These are phyloP conservation scores for Harrya chromipes DNA, from an alignment of 768 basidiomycete species.

Conservation along the genomic window DNA sequence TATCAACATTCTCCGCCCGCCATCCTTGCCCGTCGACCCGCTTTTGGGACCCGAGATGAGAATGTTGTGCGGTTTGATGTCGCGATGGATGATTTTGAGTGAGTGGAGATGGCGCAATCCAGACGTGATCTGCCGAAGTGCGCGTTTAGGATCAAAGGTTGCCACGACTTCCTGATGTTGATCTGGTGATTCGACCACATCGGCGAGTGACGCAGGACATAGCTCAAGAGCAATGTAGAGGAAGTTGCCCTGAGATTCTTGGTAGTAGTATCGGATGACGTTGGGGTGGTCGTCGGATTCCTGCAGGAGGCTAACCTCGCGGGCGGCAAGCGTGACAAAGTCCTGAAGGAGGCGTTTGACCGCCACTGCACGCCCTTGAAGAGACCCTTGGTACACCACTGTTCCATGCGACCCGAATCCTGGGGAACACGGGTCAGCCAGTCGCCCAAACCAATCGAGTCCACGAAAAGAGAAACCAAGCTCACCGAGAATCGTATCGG, in stretches of 20 bases:
- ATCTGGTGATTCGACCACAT: constrained; percentile 79
- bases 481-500: constrained; percentile 73
- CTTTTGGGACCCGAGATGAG: constrained; percentile 73
- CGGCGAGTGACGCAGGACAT: constrained; percentile 86
- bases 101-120: constrained; percentile 90
- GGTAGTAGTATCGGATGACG: constrained; percentile 97
- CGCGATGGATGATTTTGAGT: constrained; percentile 95
- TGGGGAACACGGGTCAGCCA: constrained; percentile 30
- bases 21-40: constrained; percentile 39
- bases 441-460: background rate
- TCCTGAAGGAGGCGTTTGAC: constrained; percentile 95
- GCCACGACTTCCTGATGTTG: constrained; percentile 74
- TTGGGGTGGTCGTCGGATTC: constrained; percentile 98
- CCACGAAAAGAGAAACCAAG: background rate
- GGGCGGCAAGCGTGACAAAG: constrained; percentile 90
- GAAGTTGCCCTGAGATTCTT: constrained; percentile 91
- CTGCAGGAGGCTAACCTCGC: constrained; percentile 92
- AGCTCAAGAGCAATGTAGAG: constrained; percentile 97
- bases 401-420: constrained; percentile 97
- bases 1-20: constrained; percentile 77
- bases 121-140: constrained; percentile 79
- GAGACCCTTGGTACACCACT: constrained; percentile 88
- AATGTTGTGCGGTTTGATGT: constrained; percentile 99
- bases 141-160: constrained; percentile 83
- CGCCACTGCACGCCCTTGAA: constrained; percentile 98